A percentile compares a stretch with the other conserved stretches of the same genome.
Evolutionary conservation across 2,329 filamentous ascomycete genomes (phyloP).

Genomic region (Cercospora sp.): DNA sequence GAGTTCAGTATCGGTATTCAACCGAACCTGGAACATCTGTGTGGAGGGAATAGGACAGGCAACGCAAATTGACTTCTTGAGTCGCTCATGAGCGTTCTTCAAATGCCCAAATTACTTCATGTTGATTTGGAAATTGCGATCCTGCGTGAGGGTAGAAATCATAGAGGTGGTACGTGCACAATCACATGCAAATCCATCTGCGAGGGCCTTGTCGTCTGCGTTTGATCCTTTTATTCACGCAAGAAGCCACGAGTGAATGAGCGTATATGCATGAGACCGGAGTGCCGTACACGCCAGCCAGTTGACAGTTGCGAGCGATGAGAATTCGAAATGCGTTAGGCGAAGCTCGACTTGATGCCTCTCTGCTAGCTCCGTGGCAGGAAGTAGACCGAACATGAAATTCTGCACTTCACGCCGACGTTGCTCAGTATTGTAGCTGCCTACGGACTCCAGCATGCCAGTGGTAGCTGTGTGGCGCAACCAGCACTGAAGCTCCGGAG

Average conservation of each 20-base stretch:
- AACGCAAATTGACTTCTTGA: too few relatives aligned
- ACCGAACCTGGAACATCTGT: too few relatives aligned
- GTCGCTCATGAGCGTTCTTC: too few relatives aligned
- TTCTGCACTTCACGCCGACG: background rate
- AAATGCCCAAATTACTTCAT: too few relatives aligned
- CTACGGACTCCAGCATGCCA: background rate
- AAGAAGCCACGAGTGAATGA: background rate
- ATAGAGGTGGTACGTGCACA: background rate
- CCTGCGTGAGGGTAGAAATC: background rate
- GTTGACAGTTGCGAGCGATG: background rate
- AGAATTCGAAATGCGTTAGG: background rate
- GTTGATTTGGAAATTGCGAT: background rate
- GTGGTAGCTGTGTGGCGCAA: background rate
- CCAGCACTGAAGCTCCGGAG: background rate
- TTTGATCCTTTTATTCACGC: background rate
- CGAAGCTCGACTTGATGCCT: background rate
- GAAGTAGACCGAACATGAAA: background rate
- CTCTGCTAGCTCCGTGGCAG: background rate
- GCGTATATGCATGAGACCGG: background rate
- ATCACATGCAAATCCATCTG: background rate
- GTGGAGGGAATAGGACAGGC: too few relatives aligned
- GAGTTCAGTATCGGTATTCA: too few relatives aligned
- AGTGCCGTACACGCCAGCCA: background rate
- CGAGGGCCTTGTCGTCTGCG: background rate
- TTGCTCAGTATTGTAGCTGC: background rate